Evolutionary conservation across 352 stramenopile genomes (phyloP).

Genomic region (Globisporangium polare): DNA sequence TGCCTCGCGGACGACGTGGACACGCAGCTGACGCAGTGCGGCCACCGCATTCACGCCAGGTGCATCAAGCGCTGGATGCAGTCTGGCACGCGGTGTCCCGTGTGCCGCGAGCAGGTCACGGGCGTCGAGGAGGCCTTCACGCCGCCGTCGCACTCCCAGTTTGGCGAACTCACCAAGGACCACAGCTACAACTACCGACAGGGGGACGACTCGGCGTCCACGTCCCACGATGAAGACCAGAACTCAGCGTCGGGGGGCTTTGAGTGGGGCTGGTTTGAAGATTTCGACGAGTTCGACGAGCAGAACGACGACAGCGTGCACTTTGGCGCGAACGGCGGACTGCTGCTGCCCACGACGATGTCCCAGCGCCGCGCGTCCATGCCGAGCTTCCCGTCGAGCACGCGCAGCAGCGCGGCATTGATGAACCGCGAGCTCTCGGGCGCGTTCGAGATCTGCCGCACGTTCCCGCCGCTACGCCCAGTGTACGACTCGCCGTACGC

Average conservation of each 20-base stretch:
- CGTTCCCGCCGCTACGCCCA: constrained; percentile 49
- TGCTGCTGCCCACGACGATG: not conserved
- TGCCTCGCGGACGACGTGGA: constrained; percentile 73
- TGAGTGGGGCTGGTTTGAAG: constrained; percentile 83
- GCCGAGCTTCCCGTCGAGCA: constrained; percentile 13
- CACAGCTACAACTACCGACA: not conserved
- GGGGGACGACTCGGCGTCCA: constrained; percentile 36
- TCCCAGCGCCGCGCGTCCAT: constrained; percentile 23
- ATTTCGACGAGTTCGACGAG: constrained; percentile 67
- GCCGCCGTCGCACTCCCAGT: constrained; percentile 22
- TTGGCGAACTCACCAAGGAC: constrained; percentile 50
- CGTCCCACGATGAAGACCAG: constrained; percentile 42
- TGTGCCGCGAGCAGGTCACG: constrained; percentile 59
- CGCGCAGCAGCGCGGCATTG: constrained; percentile 27
- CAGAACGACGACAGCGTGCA: constrained; percentile 32
- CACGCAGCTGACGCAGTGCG: constrained; percentile 58
- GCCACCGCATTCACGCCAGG: constrained; percentile 69
- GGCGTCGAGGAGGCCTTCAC: constrained; percentile 52
- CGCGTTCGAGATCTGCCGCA: constrained; percentile 73
- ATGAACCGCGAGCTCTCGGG: constrained; percentile 58
- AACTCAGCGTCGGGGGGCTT: constrained; percentile 30
- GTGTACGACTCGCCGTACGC: constrained; percentile 63
- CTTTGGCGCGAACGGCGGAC: constrained; percentile 4
- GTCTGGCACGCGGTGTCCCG: constrained; percentile 55
- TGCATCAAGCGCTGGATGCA: constrained; percentile 79